Percentiles rank a stretch among this genome's conserved stretches.
These are phyloP conservation scores for Tilletiopsis washingtonensis DNA, from an alignment of 1,284 basidiomycete species.

Conservation along the genomic window DNA sequence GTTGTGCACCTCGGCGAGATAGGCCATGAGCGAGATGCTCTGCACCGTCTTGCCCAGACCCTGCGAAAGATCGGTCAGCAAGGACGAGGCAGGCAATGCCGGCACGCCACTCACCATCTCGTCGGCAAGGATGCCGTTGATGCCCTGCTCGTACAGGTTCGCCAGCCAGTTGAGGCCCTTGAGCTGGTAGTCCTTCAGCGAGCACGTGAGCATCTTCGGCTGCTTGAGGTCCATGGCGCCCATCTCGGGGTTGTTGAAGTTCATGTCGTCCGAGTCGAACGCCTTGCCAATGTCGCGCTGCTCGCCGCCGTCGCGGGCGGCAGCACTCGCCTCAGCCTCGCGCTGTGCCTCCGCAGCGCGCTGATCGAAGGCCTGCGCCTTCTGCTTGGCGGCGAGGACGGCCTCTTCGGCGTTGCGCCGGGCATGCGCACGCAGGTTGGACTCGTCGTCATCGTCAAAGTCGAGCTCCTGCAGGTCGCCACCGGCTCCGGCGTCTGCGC, in stretches of 20 bases:
- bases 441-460: constrained; percentile 90
- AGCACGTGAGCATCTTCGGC: constrained; percentile 92
- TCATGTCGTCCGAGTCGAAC: constrained; percentile 71
- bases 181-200: constrained; percentile 95
- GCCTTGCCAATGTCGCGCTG: constrained; percentile 40
- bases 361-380: constrained; percentile 76
- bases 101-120: no score
- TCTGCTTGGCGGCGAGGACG: constrained; percentile 68
- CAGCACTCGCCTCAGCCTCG: constrained; percentile 54
- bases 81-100: no score
- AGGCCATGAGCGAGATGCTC: constrained; percentile 92
- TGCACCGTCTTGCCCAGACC: constrained; percentile 73
- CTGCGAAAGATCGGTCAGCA: no score
- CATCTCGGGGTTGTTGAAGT: constrained; percentile 96
- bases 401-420: constrained; percentile 83
- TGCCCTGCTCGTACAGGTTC: constrained; percentile 96
- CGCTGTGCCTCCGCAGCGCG: constrained; percentile 66
- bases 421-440: constrained; percentile 81
- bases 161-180: constrained; percentile 98
- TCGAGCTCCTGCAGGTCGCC: constrained; percentile 67
- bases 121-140: constrained; percentile 57
- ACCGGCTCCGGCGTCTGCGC: constrained; percentile 23
- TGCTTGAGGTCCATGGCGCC: constrained; percentile 72
- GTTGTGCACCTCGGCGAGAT: constrained; percentile 92
- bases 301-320: constrained; percentile 19